Evolutionary conservation across 495 filamentous ascomycete species (phyloP).

Genomic region (Neurospora hispaniola): DNA sequence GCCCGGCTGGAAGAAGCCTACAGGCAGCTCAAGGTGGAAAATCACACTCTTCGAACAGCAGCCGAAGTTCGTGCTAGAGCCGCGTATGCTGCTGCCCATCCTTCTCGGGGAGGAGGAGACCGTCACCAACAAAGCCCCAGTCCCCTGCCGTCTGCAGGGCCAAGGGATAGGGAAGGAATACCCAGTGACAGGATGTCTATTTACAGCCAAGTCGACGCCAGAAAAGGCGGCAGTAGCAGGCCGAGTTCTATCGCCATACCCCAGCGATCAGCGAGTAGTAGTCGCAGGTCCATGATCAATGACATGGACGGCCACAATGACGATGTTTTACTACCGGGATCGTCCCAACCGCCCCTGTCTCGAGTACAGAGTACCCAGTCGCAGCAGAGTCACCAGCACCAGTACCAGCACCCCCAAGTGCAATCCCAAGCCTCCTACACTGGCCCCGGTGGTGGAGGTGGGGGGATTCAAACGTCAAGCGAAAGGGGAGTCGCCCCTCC

Average conservation of each 20-base stretch:
- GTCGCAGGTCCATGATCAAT: not conserved
- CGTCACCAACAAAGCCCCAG: conserved; percentile 33
- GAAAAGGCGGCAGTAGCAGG: conserved; percentile 20
- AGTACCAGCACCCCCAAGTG: conserved; percentile 1
- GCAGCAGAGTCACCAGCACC: not conserved
- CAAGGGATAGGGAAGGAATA: conserved; percentile 22
- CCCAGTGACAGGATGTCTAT: conserved; percentile 16
- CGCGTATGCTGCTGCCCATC: conserved; percentile 15
- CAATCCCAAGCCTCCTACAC: not conserved
- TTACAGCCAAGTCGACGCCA: conserved; percentile 22
- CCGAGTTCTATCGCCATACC: conserved; percentile 17
- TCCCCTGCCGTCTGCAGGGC: conserved; percentile 39
- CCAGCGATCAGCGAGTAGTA: conserved; percentile 4
- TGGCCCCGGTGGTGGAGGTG: not conserved
- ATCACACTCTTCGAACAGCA: conserved; percentile 57
- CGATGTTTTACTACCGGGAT: not conserved
- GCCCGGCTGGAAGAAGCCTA: conserved; percentile 68
- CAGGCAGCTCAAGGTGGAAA: conserved; percentile 71
- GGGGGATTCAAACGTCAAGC: not conserved
- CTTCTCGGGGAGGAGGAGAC: conserved; percentile 16
- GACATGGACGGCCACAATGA: not conserved
- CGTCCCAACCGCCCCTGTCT: not conserved
- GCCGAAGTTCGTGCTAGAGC: conserved; percentile 33
- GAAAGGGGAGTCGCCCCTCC: not conserved
- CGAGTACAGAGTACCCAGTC: not conserved